A percentile compares a stretch with the other conserved stretches of the same genome.
phyloP scores from a whole-genome alignment of 163 green algal species.

The Scenedesmus sp. region DNA sequence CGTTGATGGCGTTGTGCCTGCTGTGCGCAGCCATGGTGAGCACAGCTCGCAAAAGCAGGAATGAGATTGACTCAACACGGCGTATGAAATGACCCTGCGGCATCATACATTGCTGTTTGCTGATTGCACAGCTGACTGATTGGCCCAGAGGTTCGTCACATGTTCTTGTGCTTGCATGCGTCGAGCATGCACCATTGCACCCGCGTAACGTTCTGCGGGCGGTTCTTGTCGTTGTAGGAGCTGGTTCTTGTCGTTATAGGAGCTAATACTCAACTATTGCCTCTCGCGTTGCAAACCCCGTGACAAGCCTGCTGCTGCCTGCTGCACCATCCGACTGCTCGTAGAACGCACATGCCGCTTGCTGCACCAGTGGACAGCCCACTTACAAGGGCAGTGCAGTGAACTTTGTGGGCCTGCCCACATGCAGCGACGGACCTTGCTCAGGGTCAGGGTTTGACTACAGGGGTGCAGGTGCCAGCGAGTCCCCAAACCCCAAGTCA shows the following conservation, averaged over 20 bases:
- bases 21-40: not conserved
- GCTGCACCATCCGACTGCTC: not conserved
- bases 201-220: too few relatives aligned
- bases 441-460: not conserved
- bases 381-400: slow-evolving; percentile 1
- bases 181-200: not conserved
- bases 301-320: not conserved
- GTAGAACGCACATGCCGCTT: slow-evolving; percentile 2
- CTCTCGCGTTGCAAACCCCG: not conserved
- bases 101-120: not conserved
- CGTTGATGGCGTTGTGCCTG: not conserved
- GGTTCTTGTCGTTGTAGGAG: too few relatives aligned
- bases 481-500: not conserved
- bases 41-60: too few relatives aligned
- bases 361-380: slow-evolving; percentile 1
- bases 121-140: not conserved
- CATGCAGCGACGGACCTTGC: not conserved
- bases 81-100: not conserved
- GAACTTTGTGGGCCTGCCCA: not conserved
- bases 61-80: not conserved
- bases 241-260: too few relatives aligned
- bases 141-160: not conserved
- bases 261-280: too few relatives aligned
- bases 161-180: not conserved
- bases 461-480: not conserved